Conservation (phyloP, 179 eudicot genomes). For the Silene noctiflora region DNA sequence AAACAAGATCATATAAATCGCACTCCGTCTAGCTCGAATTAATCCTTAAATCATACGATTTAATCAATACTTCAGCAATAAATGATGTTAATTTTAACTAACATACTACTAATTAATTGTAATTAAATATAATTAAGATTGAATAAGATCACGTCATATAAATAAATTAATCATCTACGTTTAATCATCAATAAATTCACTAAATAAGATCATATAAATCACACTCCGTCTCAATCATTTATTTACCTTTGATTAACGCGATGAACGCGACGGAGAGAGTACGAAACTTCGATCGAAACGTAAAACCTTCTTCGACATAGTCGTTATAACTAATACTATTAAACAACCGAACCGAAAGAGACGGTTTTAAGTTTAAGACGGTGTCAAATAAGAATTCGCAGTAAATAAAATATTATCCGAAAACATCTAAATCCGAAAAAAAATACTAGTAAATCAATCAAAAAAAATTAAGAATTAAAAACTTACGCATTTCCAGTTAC, state of each 20-base stretch:
- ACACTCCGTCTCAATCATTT: background rate
- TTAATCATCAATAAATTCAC: background rate
- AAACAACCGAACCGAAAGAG: too few relatives aligned
- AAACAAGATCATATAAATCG: background rate
- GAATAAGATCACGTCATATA: background rate
- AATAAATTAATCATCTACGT: background rate
- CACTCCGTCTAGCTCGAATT: background rate
- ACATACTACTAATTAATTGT: background rate
- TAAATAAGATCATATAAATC: background rate
- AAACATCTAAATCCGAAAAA: background rate
- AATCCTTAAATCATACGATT: background rate
- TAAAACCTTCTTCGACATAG: too few relatives aligned
- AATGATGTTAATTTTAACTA: background rate
- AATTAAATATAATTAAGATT: background rate
- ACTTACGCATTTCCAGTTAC: constrained; percentile 15
- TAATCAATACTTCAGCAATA: background rate
- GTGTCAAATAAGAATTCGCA: too few relatives aligned
- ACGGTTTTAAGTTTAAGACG: too few relatives aligned
- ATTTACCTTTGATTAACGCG: too few relatives aligned
- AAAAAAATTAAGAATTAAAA: background rate
- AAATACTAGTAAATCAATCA: background rate
- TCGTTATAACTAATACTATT: too few relatives aligned
- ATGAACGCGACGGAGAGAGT: too few relatives aligned
- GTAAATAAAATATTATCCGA: background rate
- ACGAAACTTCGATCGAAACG: too few relatives aligned